These are phyloP conservation scores for Melocanna baccifera DNA, from an alignment of 176 grass and related monocot species.

Conservation along the genomic window DNA sequence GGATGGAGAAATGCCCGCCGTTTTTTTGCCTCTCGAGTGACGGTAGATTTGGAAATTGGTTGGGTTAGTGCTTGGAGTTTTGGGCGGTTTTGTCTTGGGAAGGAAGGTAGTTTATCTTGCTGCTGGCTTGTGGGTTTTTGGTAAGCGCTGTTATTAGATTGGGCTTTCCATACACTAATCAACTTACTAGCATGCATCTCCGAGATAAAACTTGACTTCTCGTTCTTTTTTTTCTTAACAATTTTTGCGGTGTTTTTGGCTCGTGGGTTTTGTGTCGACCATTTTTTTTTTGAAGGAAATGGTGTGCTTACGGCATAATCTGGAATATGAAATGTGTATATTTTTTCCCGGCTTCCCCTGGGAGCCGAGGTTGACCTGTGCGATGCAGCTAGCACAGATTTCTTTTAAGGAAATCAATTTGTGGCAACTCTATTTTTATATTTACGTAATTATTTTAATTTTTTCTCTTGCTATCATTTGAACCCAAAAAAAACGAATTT, in stretches of 20 bases:
- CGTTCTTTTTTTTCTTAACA: not conserved
- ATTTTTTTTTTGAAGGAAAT: not conserved
- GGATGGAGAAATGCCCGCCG: not conserved
- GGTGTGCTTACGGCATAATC: not conserved
- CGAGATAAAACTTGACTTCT: not conserved
- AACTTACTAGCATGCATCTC: not conserved
- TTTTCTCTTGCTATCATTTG: not conserved
- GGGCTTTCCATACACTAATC: not conserved
- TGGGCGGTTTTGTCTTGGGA: not conserved
- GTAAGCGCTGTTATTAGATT: not conserved
- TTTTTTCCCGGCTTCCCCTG: no score
- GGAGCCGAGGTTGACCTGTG: no score
- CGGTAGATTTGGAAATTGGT: constrained; percentile 41
- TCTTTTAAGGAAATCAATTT: not conserved
- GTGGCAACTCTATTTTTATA: not conserved
- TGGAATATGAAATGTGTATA: not conserved
- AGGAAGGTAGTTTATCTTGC: constrained; percentile 24
- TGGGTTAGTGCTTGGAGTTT: not conserved
- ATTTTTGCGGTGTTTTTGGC: not conserved
- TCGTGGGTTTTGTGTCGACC: not conserved
- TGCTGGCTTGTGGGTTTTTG: not conserved
- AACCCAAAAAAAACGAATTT: not conserved
- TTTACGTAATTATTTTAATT: not conserved
- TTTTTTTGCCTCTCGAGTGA: not conserved
- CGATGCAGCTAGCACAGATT: not conserved